Base-by-base conservation (phyloP, 768 basidiomycete species). In the Amanita pseudoporphyria region DNA sequence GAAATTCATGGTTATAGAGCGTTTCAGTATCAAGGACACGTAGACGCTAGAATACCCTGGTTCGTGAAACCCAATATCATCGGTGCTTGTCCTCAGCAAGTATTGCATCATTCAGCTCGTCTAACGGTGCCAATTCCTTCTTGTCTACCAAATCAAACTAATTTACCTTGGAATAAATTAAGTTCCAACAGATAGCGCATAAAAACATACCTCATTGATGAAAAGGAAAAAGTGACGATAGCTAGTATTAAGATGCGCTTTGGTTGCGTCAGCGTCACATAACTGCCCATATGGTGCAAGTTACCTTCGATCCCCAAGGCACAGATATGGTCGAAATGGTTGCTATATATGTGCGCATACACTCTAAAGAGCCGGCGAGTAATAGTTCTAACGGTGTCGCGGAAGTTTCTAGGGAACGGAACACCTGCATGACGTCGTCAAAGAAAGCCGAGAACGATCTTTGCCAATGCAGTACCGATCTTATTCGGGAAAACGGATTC, bases 151-250 rank as follows among this genome's bases (percentile, higher is more conserved):
- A 74, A 60, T 92, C 85, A 62, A 95, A 95, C 90, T 92, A 57
- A 5, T 1, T 46, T 14, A 13, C 39, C n/a, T 47, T 55, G 56
- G 40, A 39, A 31, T 45, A 31, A 56, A 30, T 13, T 7, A 35
- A 14, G n/a, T 36, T 37, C 2, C 21, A 19, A 22, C 22, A 39
- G 38, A 36, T 22, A 30, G 16, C 6, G 28, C 18, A 28, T 44
- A n/a, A 13, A 36, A 26, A 62, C 76, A 36, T 58, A 91, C 94
- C 80, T 99, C 95, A 57, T 92, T 84, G 53, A 98, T 81, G 62
- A 98, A 98, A 37, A 98, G 72, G 71, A 97, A 89, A 72, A 99
- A 99, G 67, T 99, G 96, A 30, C 90, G 81, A 65, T 99, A 98
- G 63, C 92, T 95, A 12, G 96, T 99, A 64, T 99, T 99, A 56